Evolutionary conservation across 2,329 filamentous ascomycete species (phyloP).

Genomic region (Reticulascus tulasneorum): DNA sequence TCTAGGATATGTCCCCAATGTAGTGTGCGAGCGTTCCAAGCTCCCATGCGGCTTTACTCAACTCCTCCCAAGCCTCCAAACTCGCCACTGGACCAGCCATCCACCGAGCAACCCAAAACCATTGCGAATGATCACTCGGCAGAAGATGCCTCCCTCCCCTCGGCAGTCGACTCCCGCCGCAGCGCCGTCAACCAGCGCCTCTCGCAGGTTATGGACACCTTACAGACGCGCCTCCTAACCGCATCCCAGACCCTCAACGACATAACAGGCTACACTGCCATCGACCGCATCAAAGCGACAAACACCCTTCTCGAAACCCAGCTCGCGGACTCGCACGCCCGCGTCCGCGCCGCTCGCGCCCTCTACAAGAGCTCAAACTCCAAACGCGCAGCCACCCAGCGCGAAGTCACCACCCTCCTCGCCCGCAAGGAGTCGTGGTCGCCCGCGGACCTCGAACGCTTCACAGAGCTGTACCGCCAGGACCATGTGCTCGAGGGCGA

Average conservation of each 20-base stretch:
- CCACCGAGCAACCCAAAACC: too few species aligned
- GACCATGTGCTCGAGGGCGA: slow-evolving; percentile 91
- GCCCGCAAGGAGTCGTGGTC: slow-evolving; percentile 94
- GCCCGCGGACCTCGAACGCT: slow-evolving; percentile 82
- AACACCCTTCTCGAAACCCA: slow-evolving; percentile 65
- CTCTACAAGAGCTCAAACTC: slow-evolving; percentile 80
- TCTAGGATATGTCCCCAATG: too few species aligned
- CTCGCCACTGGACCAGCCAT: too few species aligned
- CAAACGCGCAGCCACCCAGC: slow-evolving; percentile 81
- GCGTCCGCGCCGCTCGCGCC: slow-evolving; percentile 67
- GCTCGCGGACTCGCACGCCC: slow-evolving; percentile 55
- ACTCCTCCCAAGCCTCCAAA: too few species aligned
- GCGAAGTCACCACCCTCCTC: slow-evolving; percentile 90
- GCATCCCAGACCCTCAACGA: slow-evolving; percentile 89
- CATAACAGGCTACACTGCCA: slow-evolving; percentile 88
- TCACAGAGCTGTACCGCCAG: slow-evolving; percentile 85
- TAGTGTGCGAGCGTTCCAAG: too few species aligned
- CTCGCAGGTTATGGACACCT: slow-evolving; percentile 76
- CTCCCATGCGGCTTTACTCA: too few species aligned
- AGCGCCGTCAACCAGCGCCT: slow-evolving; percentile 46
- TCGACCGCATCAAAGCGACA: slow-evolving; percentile 76
- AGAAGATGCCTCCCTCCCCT: too few species aligned
- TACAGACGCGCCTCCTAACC: slow-evolving; percentile 79
- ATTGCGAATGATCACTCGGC: too few species aligned
- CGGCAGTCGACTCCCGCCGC: slow-evolving; percentile 37